A percentile compares a stretch with the other conserved stretches of the same genome.
These are phyloP conservation scores for Boletus rex-veris DNA, from an alignment of 768 basidiomycete genomes.

Conservation along the genomic window DNA sequence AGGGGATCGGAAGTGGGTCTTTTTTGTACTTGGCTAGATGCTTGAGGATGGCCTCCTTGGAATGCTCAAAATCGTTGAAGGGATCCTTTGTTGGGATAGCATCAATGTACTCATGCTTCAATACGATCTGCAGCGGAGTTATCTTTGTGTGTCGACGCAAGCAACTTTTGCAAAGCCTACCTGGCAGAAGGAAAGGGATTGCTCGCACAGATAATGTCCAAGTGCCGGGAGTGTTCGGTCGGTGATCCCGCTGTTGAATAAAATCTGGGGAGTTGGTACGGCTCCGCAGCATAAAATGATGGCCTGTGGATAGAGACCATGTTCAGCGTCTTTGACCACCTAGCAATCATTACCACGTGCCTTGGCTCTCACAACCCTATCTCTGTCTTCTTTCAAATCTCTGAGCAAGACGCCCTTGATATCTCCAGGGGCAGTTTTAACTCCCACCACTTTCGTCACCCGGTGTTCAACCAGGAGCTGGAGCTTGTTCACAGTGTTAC, in stretches of 20 bases:
- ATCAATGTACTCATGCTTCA: neutral
- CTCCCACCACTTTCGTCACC: neutral
- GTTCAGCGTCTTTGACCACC: neutral
- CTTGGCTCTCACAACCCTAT: neutral
- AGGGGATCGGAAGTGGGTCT: neutral
- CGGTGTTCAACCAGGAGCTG: neutral
- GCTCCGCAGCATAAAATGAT: constrained; percentile 1
- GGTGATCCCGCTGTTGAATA: neutral
- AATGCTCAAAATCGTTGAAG: neutral
- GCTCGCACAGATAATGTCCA: neutral
- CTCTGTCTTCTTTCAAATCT: neutral
- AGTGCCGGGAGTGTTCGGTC: neutral
- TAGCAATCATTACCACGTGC: neutral
- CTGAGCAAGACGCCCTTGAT: neutral
- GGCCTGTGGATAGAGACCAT: neutral
- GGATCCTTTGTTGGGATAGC: neutral
- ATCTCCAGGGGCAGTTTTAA: too few relatives aligned
- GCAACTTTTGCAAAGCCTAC: neutral
- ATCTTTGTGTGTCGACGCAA: neutral
- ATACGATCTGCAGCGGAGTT: neutral
- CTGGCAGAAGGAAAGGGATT: neutral
- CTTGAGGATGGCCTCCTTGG: neutral
- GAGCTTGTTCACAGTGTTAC: neutral
- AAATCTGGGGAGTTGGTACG: neutral
- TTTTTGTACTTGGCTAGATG: neutral